These are phyloP conservation scores for Melanomma pulvis-pyrius DNA, from an alignment of 495 filamentous ascomycete genomes.

Conservation along the genomic window DNA sequence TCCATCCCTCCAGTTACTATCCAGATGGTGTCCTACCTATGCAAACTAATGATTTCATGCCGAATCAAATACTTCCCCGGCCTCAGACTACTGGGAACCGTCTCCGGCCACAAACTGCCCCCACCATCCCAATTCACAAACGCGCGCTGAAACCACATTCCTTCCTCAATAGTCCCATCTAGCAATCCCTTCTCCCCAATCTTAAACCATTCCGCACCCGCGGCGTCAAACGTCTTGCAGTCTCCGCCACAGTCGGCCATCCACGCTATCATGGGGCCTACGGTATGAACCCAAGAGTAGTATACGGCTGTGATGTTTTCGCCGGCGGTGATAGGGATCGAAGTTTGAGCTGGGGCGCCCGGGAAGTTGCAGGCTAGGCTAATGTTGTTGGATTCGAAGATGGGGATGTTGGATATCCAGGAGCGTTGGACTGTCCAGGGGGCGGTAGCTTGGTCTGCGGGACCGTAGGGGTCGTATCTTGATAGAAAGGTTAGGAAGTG, in stretches of 20 bases:
- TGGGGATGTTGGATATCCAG: constrained; percentile 47
- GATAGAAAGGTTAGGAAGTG: constrained; percentile 1
- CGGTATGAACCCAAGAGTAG: constrained; percentile 60
- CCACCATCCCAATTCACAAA: constrained; percentile 25
- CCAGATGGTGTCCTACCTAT: background rate
- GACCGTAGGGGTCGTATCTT: constrained; percentile 49
- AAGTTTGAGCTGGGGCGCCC: constrained; percentile 52
- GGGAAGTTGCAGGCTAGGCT: constrained; percentile 59
- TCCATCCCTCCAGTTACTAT: too few relatives aligned
- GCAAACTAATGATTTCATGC: constrained; percentile 47
- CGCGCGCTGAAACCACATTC: constrained; percentile 20
- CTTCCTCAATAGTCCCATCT: constrained; percentile 6
- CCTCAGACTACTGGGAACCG: constrained; percentile 44
- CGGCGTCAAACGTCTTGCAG: constrained; percentile 53
- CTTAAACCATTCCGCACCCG: constrained; percentile 56
- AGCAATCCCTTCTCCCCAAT: constrained; percentile 27
- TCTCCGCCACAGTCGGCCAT: constrained; percentile 55
- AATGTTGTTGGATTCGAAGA: constrained; percentile 57
- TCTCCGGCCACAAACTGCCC: constrained; percentile 30
- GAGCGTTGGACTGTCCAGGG: constrained; percentile 53
- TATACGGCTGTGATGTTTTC: constrained; percentile 55
- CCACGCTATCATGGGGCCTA: constrained; percentile 61
- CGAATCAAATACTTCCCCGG: constrained; percentile 49
- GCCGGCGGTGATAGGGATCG: constrained; percentile 52
- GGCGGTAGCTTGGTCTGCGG: constrained; percentile 47